Evolutionary conservation across 208 protist species (phyloP).

Genomic region (Trichomonas gallinae): DNA sequence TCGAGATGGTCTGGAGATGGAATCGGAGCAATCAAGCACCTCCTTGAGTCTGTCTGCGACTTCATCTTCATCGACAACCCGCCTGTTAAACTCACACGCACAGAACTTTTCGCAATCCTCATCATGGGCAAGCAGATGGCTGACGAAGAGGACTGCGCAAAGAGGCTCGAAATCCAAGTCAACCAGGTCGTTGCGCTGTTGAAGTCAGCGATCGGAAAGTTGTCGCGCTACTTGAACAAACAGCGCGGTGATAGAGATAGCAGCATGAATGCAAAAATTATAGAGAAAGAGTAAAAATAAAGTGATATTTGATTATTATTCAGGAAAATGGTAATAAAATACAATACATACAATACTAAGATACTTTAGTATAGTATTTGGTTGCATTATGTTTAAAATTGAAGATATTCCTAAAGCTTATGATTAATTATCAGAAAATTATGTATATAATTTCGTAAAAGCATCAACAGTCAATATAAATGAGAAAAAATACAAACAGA

Average conservation of each 20-base stretch:
- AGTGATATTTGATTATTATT: too few species aligned
- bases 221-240: not conserved
- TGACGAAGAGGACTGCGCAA: not conserved
- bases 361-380: too few species aligned
- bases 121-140: not conserved
- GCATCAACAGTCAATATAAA: too few species aligned
- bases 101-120: not conserved
- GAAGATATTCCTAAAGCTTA: too few species aligned
- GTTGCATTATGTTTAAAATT: too few species aligned
- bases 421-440: too few species aligned
- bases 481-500: too few species aligned
- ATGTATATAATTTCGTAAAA: too few species aligned
- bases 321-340: too few species aligned
- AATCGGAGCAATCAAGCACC: not conserved
- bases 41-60: not conserved
- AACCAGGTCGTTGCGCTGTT: not conserved
- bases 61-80: not conserved
- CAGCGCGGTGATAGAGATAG: not conserved
- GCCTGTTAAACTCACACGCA: not conserved
- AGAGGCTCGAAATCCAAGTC: not conserved
- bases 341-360: too few species aligned
- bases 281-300: not conserved
- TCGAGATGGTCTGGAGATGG: not conserved
- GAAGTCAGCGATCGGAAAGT: not conserved
- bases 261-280: not conserved